Conservation (phyloP, 2,329 filamentous ascomycete genomes). For the Septoria linicola region DNA sequence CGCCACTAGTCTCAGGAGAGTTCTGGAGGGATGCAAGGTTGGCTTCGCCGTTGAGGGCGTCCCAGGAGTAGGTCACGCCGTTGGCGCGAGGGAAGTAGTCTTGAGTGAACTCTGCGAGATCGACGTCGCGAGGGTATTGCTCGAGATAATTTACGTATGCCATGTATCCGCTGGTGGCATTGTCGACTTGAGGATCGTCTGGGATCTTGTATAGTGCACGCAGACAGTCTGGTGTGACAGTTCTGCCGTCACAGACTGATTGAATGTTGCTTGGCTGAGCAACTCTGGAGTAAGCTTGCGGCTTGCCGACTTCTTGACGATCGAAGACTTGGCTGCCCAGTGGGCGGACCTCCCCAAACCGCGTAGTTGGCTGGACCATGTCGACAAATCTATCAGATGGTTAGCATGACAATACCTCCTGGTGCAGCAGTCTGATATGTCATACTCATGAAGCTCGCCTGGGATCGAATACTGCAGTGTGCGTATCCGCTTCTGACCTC, state of each 20-base stretch:
- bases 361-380: slow-evolving; percentile 59
- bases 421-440: background rate
- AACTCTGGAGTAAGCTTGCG: slow-evolving; percentile 3
- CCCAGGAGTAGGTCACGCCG: slow-evolving; percentile 55
- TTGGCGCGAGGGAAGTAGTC: slow-evolving; percentile 51
- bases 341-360: slow-evolving; percentile 50
- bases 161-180: slow-evolving; percentile 43
- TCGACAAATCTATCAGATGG: slow-evolving; percentile 45
- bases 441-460: slow-evolving; percentile 50
- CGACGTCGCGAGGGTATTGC: slow-evolving; percentile 51
- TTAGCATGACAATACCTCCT: no score
- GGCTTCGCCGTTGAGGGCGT: slow-evolving; percentile 55
- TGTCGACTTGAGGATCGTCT: slow-evolving; percentile 47
- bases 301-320: slow-evolving; percentile 14
- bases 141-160: slow-evolving; percentile 48
- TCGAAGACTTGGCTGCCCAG: slow-evolving; percentile 20
- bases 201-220: slow-evolving; percentile 54
- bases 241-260: slow-evolving; percentile 48
- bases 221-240: slow-evolving; percentile 54
- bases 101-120: slow-evolving; percentile 57
- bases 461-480: slow-evolving; percentile 63
- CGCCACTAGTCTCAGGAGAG: slow-evolving; percentile 44
- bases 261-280: slow-evolving; percentile 15
- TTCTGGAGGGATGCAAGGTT: slow-evolving; percentile 44
- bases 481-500: slow-evolving; percentile 51